phyloP scores from a whole-genome alignment of 1,284 basidiomycete species.

The Kwoniella shivajii region DNA sequence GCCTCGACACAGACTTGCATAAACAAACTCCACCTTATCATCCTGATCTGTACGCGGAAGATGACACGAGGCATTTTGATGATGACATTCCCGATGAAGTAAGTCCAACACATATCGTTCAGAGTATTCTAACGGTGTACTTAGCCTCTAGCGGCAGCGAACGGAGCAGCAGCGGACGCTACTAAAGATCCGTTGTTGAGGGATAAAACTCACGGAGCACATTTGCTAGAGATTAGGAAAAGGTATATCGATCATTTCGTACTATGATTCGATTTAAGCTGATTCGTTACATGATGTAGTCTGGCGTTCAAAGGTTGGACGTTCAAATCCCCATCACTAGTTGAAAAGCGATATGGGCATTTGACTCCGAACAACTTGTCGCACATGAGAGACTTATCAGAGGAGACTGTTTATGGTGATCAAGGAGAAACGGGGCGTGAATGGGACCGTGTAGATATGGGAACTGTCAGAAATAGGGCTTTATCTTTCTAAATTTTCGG shows the following conservation, averaged over 20 bases:
- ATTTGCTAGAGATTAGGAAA: constrained; percentile 87
- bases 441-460: constrained; percentile 9
- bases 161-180: constrained; percentile 75
- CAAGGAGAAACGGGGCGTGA: not conserved
- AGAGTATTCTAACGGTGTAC: constrained; percentile 1
- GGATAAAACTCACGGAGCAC: constrained; percentile 77
- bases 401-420: constrained; percentile 11
- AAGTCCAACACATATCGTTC: constrained; percentile 44
- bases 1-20: constrained; percentile 62
- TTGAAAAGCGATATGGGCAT: constrained; percentile 24
- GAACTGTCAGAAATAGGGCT: constrained; percentile 27
- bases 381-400: constrained; percentile 20
- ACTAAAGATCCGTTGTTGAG: constrained; percentile 85
- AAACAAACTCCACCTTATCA: constrained; percentile 79
- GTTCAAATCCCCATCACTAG: constrained; percentile 37
- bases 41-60: constrained; percentile 74
- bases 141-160: constrained; percentile 84
- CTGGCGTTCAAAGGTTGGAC: constrained; percentile 52
- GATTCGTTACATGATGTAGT: no score
- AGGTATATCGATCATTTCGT: constrained; percentile 53
- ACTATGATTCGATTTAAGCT: not conserved
- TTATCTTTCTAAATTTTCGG: constrained; percentile 27
- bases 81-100: constrained; percentile 89
- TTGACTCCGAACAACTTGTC: constrained; percentile 1
- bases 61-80: constrained; percentile 88